These are phyloP conservation scores for Avena insularis DNA, from an alignment of 176 grass and related monocot species.

Conservation along the genomic window DNA sequence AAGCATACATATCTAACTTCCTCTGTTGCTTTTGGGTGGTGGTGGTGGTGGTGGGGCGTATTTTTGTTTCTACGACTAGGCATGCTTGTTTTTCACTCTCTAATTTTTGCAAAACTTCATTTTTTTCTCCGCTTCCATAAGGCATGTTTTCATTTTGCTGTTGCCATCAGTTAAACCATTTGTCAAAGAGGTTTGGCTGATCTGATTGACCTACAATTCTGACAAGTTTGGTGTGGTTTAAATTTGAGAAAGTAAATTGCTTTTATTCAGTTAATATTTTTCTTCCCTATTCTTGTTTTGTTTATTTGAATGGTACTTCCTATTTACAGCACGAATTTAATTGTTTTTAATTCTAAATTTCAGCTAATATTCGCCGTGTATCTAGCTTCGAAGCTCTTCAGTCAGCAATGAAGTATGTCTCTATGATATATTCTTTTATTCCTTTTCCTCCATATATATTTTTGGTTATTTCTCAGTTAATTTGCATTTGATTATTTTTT, in stretches of 20 bases:
- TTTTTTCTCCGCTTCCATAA: not conserved
- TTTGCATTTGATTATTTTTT: constrained; percentile 18
- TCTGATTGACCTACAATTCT: not conserved
- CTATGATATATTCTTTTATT: constrained; percentile 39
- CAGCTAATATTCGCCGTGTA: constrained; percentile 88
- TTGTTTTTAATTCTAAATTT: constrained; percentile 53
- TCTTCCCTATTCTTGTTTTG: constrained; percentile 23
- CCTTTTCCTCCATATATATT: constrained; percentile 16
- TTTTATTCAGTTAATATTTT: constrained; percentile 21
- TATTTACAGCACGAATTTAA: constrained; percentile 36
- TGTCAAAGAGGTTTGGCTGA: constrained; percentile 21
- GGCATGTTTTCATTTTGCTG: not conserved
- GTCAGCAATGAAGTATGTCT: constrained; percentile 90
- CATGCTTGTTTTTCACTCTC: not conserved
- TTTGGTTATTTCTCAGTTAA: not conserved
- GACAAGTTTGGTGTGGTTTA: not conserved
- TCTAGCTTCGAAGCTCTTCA: constrained; percentile 95
- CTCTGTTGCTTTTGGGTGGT: not conserved
- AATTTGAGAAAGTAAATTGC: not conserved
- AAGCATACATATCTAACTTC: not conserved
- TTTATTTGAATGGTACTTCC: not conserved
- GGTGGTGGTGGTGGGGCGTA: not conserved
- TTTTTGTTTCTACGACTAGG: not conserved
- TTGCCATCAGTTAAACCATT: not conserved
- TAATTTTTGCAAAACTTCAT: not conserved